Percentiles rank a stretch among this genome's conserved stretches.
These are phyloP conservation scores for Tolypocladium guangdongense DNA, from an alignment of 2,329 filamentous ascomycete species.

Conservation along the genomic window DNA sequence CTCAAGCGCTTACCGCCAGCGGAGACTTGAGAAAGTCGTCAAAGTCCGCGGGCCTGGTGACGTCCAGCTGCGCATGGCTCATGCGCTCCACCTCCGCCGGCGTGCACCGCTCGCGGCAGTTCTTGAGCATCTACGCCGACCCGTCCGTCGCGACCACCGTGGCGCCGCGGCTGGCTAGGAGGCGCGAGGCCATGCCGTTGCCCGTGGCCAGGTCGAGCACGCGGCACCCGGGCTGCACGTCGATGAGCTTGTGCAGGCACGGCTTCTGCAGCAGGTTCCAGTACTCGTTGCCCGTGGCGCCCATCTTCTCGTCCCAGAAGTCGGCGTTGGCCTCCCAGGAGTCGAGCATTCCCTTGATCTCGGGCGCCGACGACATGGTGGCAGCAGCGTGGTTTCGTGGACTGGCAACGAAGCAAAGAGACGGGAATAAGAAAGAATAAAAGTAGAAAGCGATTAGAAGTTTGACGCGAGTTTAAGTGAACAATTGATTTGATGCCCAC, in stretches of 20 bases:
- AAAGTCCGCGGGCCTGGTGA: slow-evolving; percentile 23
- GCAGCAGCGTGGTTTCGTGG: not conserved
- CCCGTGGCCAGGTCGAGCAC: slow-evolving; percentile 38
- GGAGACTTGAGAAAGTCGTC: slow-evolving; percentile 12
- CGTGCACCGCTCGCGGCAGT: slow-evolving; percentile 13
- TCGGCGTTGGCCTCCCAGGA: slow-evolving; percentile 30
- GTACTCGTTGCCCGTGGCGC: slow-evolving; percentile 31
- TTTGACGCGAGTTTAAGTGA: no score
- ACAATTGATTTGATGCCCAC: no score
- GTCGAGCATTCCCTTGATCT: slow-evolving; percentile 10
- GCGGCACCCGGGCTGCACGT: slow-evolving; percentile 9
- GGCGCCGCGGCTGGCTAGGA: slow-evolving; percentile 25
- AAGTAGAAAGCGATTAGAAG: no score
- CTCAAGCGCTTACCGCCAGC: slow-evolving; percentile 3
- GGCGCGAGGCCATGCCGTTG: slow-evolving; percentile 36
- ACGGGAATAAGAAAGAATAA: no score
- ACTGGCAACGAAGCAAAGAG: no score
- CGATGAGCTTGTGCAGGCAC: slow-evolving; percentile 23
- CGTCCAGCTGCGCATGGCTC: slow-evolving; percentile 23
- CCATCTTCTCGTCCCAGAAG: slow-evolving; percentile 30
- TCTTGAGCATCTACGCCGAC: slow-evolving; percentile 26
- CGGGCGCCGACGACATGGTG: not conserved
- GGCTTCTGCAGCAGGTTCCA: slow-evolving; percentile 31
- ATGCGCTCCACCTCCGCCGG: slow-evolving; percentile 11
- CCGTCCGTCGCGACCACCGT: slow-evolving; percentile 34